Conservation (phyloP, 345 rosid species). For the Corymbia maculata region DNA sequence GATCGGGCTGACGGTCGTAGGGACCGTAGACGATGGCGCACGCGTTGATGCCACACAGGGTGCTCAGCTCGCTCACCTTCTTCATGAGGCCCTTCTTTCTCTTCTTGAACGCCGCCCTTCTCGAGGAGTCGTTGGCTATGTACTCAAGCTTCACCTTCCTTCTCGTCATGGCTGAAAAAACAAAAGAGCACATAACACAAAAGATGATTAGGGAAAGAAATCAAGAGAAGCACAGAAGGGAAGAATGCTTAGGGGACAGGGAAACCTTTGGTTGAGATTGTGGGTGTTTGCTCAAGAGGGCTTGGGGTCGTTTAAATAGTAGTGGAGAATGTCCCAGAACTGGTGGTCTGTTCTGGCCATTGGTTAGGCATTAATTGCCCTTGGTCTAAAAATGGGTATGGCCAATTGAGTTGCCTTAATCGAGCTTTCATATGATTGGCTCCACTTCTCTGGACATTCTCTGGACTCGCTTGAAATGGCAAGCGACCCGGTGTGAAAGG, state of each 20-base stretch:
- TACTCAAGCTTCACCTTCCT: constrained; percentile 42
- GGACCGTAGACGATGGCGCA: constrained; percentile 33
- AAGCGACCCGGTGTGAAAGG: background rate
- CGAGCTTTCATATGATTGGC: background rate
- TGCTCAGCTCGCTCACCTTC: constrained; percentile 54
- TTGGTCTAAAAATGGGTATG: background rate
- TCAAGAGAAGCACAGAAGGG: background rate
- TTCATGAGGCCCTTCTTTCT: constrained; percentile 53
- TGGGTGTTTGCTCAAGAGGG: background rate
- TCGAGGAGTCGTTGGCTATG: constrained; percentile 34
- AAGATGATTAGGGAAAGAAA: background rate
- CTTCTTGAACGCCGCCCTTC: constrained; percentile 55
- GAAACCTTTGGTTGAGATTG: background rate
- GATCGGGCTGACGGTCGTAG: constrained; percentile 20
- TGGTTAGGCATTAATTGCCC: background rate
- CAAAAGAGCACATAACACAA: background rate
- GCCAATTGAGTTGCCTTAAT: background rate
- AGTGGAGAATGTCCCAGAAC: background rate
- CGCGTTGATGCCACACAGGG: constrained; percentile 45
- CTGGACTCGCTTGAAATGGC: background rate
- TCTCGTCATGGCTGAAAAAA: constrained; percentile 32
- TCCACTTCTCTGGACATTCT: background rate
- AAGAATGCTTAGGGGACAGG: background rate
- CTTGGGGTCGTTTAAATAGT: background rate
- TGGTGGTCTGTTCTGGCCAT: background rate